These are phyloP conservation scores for Salix brachista DNA, from an alignment of 345 rosid species.

Conservation along the genomic window DNA sequence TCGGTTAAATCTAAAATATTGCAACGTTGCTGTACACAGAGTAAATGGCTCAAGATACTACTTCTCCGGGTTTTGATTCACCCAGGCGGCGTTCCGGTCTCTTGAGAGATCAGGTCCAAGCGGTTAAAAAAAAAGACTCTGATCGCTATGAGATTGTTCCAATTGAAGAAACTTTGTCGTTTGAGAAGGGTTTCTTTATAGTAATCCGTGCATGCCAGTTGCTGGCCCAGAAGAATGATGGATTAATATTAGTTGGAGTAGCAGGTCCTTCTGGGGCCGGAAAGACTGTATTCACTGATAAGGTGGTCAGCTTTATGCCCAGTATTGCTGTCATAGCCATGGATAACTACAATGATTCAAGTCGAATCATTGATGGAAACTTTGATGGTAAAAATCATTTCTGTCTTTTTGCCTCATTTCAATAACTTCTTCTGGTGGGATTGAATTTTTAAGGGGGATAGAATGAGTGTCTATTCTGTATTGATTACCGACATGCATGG, in stretches of 20 bases:
- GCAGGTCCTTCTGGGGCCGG: constrained; percentile 99
- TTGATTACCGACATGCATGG: not conserved
- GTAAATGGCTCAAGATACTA: constrained; percentile 59
- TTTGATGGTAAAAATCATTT: constrained; percentile 67
- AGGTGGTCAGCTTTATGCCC: constrained; percentile 85
- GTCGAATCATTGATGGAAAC: constrained; percentile 88
- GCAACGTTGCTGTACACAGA: not conserved
- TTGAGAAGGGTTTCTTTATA: constrained; percentile 87
- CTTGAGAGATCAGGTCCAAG: constrained; percentile 79
- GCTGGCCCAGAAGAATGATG: constrained; percentile 86
- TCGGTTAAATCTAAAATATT: too few relatives aligned
- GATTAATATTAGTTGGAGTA: constrained; percentile 80
- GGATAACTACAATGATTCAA: constrained; percentile 92
- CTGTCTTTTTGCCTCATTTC: not conserved
- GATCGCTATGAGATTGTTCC: constrained; percentile 81
- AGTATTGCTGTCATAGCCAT: constrained; percentile 85
- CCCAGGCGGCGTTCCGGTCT: constrained; percentile 83
- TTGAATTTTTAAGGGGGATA: not conserved
- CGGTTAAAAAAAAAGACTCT: constrained; percentile 59
- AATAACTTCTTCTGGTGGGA: not conserved
- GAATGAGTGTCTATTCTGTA: not conserved
- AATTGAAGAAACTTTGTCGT: constrained; percentile 68
- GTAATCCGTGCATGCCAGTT: constrained; percentile 93
- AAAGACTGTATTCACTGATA: constrained; percentile 91
- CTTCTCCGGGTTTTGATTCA: constrained; percentile 44